Percentiles rank a stretch among this genome's conserved stretches.
These are phyloP conservation scores for Pyronema omphalodes DNA, from an alignment of 495 filamentous ascomycete species.

Conservation along the genomic window DNA sequence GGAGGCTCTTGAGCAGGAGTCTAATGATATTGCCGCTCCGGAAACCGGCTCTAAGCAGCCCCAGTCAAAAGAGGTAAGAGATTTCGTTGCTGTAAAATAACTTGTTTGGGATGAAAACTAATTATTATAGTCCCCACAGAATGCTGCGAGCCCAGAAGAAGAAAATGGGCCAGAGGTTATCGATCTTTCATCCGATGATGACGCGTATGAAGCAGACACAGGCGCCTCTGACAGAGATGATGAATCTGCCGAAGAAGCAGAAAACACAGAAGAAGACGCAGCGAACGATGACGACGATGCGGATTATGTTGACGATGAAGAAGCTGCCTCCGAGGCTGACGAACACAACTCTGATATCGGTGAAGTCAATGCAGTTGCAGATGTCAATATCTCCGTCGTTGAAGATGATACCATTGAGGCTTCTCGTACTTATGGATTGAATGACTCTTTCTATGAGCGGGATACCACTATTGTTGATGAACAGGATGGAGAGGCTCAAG, in stretches of 20 bases:
- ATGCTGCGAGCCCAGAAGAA: conserved; percentile 4
- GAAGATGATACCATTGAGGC: too few relatives aligned
- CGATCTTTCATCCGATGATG: neutral
- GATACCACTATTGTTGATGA: neutral
- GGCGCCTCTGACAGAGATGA: conserved; percentile 1
- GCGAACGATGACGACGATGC: too few relatives aligned
- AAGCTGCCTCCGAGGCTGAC: neutral
- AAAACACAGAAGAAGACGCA: too few relatives aligned
- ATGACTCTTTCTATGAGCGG: neutral
- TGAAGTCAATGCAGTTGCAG: too few relatives aligned
- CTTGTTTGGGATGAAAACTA: neutral
- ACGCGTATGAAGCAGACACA: neutral
- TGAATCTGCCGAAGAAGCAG: neutral
- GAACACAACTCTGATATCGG: neutral
- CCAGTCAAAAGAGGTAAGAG: too few relatives aligned
- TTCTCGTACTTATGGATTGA: too few relatives aligned
- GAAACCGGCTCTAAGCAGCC: too few relatives aligned
- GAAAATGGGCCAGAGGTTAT: too few relatives aligned
- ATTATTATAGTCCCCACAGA: neutral
- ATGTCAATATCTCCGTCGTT: too few relatives aligned
- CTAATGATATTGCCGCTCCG: too few relatives aligned
- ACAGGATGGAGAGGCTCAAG: neutral
- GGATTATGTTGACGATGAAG: neutral
- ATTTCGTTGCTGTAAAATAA: neutral
- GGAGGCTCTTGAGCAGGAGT: conserved; percentile 7